These are phyloP conservation scores for Nepenthes gracilis DNA, from an alignment of 148 eudicot genomes.

Conservation along the genomic window DNA sequence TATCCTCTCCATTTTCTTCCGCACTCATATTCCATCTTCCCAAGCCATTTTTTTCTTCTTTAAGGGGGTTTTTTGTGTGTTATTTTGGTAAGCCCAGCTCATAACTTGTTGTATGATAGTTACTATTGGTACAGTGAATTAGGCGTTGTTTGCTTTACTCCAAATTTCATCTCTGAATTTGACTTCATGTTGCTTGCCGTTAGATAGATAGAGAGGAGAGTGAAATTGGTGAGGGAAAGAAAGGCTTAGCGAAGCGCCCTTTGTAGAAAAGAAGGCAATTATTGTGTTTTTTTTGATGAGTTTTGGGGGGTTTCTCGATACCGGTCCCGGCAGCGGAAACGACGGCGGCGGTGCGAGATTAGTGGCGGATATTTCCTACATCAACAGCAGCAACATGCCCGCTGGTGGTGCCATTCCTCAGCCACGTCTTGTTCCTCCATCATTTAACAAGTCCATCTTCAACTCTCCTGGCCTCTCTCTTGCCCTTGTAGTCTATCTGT, in stretches of 20 bases:
- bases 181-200: background rate
- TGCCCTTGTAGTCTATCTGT: constrained; percentile 42
- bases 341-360: constrained; percentile 33
- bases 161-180: background rate
- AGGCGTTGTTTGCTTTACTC: background rate
- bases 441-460: constrained; percentile 65
- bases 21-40: background rate
- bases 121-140: background rate
- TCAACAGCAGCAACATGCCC: constrained; percentile 31
- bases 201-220: background rate
- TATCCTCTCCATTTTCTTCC: constrained; percentile 1
- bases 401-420: constrained; percentile 31
- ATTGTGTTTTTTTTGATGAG: constrained; percentile 37
- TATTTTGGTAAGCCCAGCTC: background rate
- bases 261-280: background rate
- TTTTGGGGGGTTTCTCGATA: constrained; percentile 81
- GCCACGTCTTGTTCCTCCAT: constrained; percentile 36
- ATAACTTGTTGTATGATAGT: background rate
- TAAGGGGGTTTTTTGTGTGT: background rate
- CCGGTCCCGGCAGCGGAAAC: constrained; percentile 16
- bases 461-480: constrained; percentile 88
- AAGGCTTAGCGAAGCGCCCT: background rate
- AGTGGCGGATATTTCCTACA: constrained; percentile 38
- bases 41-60: background rate
- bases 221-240: background rate